Evolutionary conservation across 2,329 filamentous ascomycete species (phyloP).

Genomic region (Saccharata proteae): DNA sequence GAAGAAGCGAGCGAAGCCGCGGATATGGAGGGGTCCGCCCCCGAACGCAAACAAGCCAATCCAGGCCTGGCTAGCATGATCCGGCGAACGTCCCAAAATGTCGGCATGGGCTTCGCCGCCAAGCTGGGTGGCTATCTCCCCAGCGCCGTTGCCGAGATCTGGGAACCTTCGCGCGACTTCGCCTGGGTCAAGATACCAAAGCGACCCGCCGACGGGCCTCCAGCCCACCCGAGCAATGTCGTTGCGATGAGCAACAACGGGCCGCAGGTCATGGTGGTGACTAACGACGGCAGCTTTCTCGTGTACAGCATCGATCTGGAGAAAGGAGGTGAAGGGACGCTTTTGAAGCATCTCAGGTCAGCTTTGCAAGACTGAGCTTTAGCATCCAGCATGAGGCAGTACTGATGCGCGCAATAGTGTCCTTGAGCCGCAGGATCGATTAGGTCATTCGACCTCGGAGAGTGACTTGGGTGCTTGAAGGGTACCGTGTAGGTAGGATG

Average conservation of each 20-base stretch:
- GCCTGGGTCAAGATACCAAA: constrained; percentile 91
- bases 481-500: no score
- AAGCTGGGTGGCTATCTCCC: constrained; percentile 88
- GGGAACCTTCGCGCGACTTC: constrained; percentile 90
- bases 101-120: constrained; percentile 77
- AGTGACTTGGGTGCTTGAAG: constrained; percentile 7
- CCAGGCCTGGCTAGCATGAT: constrained; percentile 84
- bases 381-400: no score
- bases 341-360: constrained; percentile 56
- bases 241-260: constrained; percentile 93
- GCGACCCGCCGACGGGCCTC: constrained; percentile 15
- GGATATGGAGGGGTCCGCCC: constrained; percentile 30
- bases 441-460: constrained; percentile 7
- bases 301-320: constrained; percentile 94
- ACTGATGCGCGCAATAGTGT: constrained; percentile 5
- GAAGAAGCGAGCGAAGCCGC: constrained; percentile 20
- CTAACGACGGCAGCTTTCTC: constrained; percentile 88
- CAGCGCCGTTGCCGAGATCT: constrained; percentile 90
- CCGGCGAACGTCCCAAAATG: constrained; percentile 86
- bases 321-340: constrained; percentile 79
- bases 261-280: constrained; percentile 96
- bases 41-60: constrained; percentile 35
- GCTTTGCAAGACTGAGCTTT: no score
- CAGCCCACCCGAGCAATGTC: constrained; percentile 40
- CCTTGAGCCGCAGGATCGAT: constrained; percentile 8